Conservation (phyloP, 768 basidiomycete genomes). For the Tephrocybe rancida region DNA sequence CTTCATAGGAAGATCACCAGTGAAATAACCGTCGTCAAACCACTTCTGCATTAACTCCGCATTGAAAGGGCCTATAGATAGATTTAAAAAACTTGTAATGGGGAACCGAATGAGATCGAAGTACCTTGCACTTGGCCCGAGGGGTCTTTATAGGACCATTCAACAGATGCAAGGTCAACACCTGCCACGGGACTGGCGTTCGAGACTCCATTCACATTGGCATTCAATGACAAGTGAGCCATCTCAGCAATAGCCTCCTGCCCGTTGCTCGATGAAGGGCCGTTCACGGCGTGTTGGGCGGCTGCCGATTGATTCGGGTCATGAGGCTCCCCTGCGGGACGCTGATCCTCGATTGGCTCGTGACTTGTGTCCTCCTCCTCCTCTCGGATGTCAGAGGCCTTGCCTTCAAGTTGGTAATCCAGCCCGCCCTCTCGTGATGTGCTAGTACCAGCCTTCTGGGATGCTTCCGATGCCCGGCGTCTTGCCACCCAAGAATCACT, state of each 20-base stretch:
- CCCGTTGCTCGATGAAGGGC: neutral
- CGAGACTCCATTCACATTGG: slow-evolving; percentile 7
- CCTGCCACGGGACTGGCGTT: slow-evolving; percentile 42
- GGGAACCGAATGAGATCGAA: slow-evolving; percentile 11
- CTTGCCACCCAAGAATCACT: slow-evolving; percentile 73
- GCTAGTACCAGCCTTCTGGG: slow-evolving; percentile 42
- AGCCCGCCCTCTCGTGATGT: slow-evolving; percentile 38
- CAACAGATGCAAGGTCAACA: slow-evolving; percentile 58
- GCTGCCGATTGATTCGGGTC: neutral
- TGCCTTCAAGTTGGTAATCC: slow-evolving; percentile 40
- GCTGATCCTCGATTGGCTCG: slow-evolving; percentile 3
- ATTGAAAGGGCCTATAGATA: slow-evolving; percentile 76
- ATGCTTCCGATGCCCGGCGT: slow-evolving; percentile 62
- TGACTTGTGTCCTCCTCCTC: slow-evolving; percentile 50
- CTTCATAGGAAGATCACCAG: slow-evolving; percentile 80
- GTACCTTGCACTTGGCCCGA: slow-evolving; percentile 90
- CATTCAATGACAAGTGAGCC: slow-evolving; percentile 15
- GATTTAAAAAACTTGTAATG: slow-evolving; percentile 8
- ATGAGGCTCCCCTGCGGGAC: slow-evolving; percentile 2
- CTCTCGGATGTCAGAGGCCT: slow-evolving; percentile 57
- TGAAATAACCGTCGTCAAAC: slow-evolving; percentile 90
- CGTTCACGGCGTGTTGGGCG: neutral
- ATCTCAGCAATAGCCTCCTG: slow-evolving; percentile 12
- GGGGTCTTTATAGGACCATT: slow-evolving; percentile 94
- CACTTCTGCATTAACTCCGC: slow-evolving; percentile 94